Percentiles rank a stretch among this genome's conserved stretches.
Evolutionary conservation across 2,329 filamentous ascomycete species (phyloP).

Genomic region (Beauveria rudraprayagi): DNA sequence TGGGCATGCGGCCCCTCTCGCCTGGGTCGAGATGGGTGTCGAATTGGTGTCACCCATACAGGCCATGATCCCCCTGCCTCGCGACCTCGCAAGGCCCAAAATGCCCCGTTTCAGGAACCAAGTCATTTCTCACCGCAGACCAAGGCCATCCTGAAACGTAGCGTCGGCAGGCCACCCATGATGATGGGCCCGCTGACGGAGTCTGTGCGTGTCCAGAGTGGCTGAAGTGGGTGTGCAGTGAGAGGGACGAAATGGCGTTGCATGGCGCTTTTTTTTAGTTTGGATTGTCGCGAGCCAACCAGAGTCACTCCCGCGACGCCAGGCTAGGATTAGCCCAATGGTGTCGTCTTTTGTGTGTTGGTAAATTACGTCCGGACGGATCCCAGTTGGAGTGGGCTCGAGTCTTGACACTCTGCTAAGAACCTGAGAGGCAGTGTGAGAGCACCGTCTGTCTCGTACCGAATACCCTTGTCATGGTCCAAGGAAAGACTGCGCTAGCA

Average conservation of each 20-base stretch:
- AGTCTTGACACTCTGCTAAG: neutral
- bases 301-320: neutral
- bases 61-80: conserved; percentile 6
- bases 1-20: conserved; percentile 10
- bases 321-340: neutral
- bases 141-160: conserved; percentile 22
- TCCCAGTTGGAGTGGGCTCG: neutral
- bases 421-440: neutral
- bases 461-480: neutral
- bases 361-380: neutral
- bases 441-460: neutral
- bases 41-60: conserved; percentile 12
- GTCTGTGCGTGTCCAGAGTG: conserved; percentile 4
- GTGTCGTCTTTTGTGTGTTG: neutral
- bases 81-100: conserved; percentile 11
- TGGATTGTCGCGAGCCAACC: conserved; percentile 4
- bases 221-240: conserved; percentile 1
- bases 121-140: conserved; percentile 20
- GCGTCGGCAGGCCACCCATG: conserved; percentile 10
- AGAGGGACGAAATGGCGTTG: conserved; percentile 1
- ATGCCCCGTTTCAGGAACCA: conserved; percentile 22
- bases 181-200: conserved; percentile 12
- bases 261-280: conserved; percentile 2
- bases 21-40: conserved; percentile 13
- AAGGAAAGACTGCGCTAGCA: neutral